These are phyloP conservation scores for Alternaria sp. DNA, from an alignment of 2,329 filamentous ascomycete species.

Conservation along the genomic window DNA sequence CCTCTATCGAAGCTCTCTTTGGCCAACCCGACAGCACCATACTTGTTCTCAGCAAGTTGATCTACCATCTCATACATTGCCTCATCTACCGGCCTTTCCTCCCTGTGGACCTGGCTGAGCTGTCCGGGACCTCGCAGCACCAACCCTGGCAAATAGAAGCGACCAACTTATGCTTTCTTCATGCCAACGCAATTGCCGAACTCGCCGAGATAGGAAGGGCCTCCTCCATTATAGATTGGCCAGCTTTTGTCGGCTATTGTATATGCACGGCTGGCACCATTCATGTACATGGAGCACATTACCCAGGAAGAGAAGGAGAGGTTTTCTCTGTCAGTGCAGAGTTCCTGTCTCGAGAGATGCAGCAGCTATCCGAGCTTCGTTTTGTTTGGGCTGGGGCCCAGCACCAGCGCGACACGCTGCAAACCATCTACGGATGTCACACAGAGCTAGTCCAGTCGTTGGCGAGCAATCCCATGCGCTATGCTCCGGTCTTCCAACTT, in stretches of 20 bases:
- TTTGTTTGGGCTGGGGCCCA: slow-evolving; percentile 79
- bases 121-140: slow-evolving; percentile 80
- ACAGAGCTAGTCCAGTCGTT: slow-evolving; percentile 77
- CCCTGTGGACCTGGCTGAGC: slow-evolving; percentile 80
- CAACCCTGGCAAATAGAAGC: slow-evolving; percentile 94
- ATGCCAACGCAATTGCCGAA: slow-evolving; percentile 86
- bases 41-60: slow-evolving; percentile 80
- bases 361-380: slow-evolving; percentile 76
- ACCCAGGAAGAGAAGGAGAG: slow-evolving; percentile 68
- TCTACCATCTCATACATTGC: slow-evolving; percentile 87
- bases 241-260: slow-evolving; percentile 84
- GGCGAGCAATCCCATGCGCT: slow-evolving; percentile 71
- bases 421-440: slow-evolving; percentile 79
- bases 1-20: slow-evolving; percentile 76
- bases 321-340: slow-evolving; percentile 70
- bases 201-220: slow-evolving; percentile 79
- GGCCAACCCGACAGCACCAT: slow-evolving; percentile 79
- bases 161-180: slow-evolving; percentile 83
- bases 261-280: slow-evolving; percentile 87
- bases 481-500: slow-evolving; percentile 80
- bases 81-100: slow-evolving; percentile 86
- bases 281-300: slow-evolving; percentile 85
- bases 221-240: slow-evolving; percentile 79
- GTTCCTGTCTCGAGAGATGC: slow-evolving; percentile 78
- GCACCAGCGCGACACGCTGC: slow-evolving; percentile 79